phyloP scores from a whole-genome alignment of 805 yeast species.

The Starmerella asiatica region DNA sequence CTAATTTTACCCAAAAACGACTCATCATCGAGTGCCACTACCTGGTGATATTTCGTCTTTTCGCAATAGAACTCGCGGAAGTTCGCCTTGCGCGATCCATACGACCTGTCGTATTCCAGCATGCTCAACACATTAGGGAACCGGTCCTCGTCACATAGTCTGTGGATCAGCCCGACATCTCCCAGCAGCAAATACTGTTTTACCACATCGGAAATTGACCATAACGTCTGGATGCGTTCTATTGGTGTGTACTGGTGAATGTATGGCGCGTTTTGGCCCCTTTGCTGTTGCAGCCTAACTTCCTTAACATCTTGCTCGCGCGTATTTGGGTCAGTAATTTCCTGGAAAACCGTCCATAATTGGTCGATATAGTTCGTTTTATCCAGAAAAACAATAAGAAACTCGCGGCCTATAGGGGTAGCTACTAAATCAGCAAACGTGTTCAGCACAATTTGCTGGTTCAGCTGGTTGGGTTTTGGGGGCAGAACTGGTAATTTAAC shows the following conservation, averaged over 20 bases:
- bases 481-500: slow-evolving; percentile 40
- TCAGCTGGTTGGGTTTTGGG: slow-evolving; percentile 37
- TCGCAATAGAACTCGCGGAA: slow-evolving; percentile 52
- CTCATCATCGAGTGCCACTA: slow-evolving; percentile 46
- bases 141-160: slow-evolving; percentile 40
- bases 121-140: slow-evolving; percentile 59
- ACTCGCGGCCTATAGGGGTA: slow-evolving; percentile 49
- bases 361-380: slow-evolving; percentile 38
- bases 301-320: neutral
- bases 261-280: neutral
- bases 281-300: neutral
- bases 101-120: slow-evolving; percentile 77
- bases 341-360: slow-evolving; percentile 38
- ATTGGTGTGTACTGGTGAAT: neutral
- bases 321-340: slow-evolving; percentile 36
- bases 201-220: slow-evolving; percentile 55
- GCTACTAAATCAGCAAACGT: slow-evolving; percentile 46
- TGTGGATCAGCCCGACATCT: slow-evolving; percentile 48
- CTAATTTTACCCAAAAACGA: slow-evolving; percentile 44
- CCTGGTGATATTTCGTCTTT: slow-evolving; percentile 53
- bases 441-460: slow-evolving; percentile 42
- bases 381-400: slow-evolving; percentile 45
- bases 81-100: slow-evolving; percentile 65
- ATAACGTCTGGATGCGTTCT: slow-evolving; percentile 42
- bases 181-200: slow-evolving; percentile 57